phyloP scores from a whole-genome alignment of 2,329 filamentous ascomycete species.

The Ceratocystis cubensis region DNA sequence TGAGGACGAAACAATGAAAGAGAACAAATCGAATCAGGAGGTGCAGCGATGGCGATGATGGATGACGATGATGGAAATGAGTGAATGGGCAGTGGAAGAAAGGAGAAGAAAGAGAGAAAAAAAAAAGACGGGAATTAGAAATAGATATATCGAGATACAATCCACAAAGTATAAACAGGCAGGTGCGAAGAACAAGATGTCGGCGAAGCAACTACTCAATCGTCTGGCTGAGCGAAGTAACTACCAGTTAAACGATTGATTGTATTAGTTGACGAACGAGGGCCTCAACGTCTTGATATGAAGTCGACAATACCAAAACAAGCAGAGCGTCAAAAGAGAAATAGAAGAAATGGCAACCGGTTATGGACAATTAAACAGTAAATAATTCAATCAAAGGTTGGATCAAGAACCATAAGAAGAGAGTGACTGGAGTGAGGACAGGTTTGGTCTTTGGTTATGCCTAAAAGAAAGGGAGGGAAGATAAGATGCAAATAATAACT shows the following conservation, averaged over 20 bases:
- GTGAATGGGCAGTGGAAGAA: slow-evolving; percentile 5
- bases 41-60: background rate
- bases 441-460: background rate
- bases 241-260: background rate
- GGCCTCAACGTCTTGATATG: background rate
- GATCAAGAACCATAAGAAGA: background rate
- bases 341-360: background rate
- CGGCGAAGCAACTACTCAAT: background rate
- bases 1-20: background rate
- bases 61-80: background rate
- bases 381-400: background rate
- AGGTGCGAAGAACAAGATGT: background rate
- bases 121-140: background rate
- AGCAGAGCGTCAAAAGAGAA: background rate
- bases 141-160: background rate
- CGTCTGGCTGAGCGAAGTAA: background rate
- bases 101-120: background rate
- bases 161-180: background rate
- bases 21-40: background rate
- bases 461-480: background rate
- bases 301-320: background rate
- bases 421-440: background rate
- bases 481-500: background rate
- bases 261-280: background rate
- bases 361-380: background rate